Evolutionary conservation across 352 stramenopile species (phyloP).

Genomic region (Phytophthora europaea): DNA sequence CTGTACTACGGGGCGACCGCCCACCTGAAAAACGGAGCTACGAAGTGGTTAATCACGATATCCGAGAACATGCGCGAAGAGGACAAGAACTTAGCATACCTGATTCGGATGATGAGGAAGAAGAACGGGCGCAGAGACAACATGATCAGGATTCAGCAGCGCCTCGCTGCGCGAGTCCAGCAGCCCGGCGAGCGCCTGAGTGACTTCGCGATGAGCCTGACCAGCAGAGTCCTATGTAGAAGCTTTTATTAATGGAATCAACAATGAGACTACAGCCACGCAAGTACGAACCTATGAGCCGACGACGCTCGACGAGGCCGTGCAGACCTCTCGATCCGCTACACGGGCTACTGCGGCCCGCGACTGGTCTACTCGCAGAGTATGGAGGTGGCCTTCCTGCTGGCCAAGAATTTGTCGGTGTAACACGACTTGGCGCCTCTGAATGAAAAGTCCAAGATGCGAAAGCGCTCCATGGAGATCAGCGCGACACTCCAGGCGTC

Average conservation of each 20-base stretch:
- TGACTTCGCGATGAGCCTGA: too few species aligned
- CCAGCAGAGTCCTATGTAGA: neutral
- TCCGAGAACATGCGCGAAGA: too few species aligned
- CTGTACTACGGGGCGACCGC: too few species aligned
- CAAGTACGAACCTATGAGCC: neutral
- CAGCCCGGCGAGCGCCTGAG: too few species aligned
- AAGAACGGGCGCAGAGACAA: too few species aligned
- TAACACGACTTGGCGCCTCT: conserved; percentile 73
- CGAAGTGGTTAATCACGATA: too few species aligned
- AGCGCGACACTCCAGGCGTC: conserved; percentile 54
- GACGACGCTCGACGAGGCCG: neutral
- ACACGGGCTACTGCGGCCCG: conserved; percentile 98
- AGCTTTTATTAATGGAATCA: neutral
- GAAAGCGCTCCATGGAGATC: conserved; percentile 70
- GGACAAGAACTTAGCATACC: too few species aligned
- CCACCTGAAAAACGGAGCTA: too few species aligned
- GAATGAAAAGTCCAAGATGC: conserved; percentile 65
- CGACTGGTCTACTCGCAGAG: conserved; percentile 98
- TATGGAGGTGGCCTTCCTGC: conserved; percentile 98
- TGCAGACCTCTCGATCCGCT: conserved; percentile 91
- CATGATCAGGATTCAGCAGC: too few species aligned
- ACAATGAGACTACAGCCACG: neutral
- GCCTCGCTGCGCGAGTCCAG: too few species aligned
- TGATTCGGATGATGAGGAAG: too few species aligned
- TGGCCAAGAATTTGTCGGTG: conserved; percentile 92